Base-by-base conservation (phyloP, 345 rosid genomes). In the Linum lewisii region DNA sequence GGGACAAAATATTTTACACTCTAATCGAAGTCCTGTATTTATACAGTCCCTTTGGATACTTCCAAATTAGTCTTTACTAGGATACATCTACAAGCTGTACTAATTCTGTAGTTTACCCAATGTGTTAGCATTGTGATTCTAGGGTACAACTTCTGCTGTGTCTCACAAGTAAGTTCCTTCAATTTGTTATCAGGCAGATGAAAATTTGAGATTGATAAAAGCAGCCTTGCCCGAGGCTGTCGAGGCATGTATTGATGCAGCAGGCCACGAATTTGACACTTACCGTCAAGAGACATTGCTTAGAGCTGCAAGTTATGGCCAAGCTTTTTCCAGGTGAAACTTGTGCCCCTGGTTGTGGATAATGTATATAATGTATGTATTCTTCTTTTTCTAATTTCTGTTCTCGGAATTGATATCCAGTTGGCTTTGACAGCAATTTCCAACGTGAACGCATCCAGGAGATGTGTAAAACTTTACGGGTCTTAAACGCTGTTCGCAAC, bases 281-380 rank as follows among this genome's bases (percentile, higher is more conserved):
- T 70, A 81, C 52, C 95, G 95, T 63, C 99, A 87, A 68, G 75
- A 81, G 67, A 84, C 84, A 42, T 77, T 93, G 11, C 68, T 93
- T 65, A 81, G 99, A 81, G 96, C 99, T 65, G 97, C 97, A 54
- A 93, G 99, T 77, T 93, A 93, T 73, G 99, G 99, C 54, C 99
- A 93, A 75, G 99, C 97, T 63, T 93, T 93, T 75, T 89, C 95
- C 86, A 93, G 96, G 99, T 93, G 36, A 21, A 11, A 62, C 77
- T 67, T 24, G 55, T 61, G 45, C 67, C 59, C 38, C 57, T 60
- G 24, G 49, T 51, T 26, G 47, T 55, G 52, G 21, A 15, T 57
- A 19, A 65, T 51, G 3, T 29, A 11, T 50, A 20, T 1, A 29
- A 18, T 51, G 14, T 8, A 34, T 51, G 29, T 26, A 21, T 14